Percentiles rank a stretch among this genome's conserved stretches.
phyloP scores from a whole-genome alignment of 225 moss, liverwort and hornwort species.

The Climacium dendroides region DNA sequence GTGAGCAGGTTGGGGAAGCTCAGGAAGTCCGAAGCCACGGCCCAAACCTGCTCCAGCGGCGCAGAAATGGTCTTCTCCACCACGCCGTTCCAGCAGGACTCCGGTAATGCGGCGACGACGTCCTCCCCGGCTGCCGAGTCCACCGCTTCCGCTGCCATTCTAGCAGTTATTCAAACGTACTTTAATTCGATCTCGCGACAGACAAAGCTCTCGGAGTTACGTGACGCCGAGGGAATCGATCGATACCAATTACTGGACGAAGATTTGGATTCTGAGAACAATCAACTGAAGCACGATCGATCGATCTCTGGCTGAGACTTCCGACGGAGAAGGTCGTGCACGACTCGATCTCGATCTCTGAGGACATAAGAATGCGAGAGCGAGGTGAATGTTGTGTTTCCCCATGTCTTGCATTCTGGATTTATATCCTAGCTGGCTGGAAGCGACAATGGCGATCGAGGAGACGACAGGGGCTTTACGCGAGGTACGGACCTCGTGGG shows the following conservation, averaged over 20 bases:
- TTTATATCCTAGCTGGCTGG: background rate
- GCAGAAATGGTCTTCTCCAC: constrained; percentile 40
- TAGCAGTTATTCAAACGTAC: background rate
- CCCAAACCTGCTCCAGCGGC: constrained; percentile 45
- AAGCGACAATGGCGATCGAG: background rate
- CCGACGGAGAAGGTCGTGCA: background rate
- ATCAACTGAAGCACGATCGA: background rate
- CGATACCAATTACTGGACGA: background rate
- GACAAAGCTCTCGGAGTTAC: background rate
- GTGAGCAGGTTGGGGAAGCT: constrained; percentile 37
- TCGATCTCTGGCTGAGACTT: background rate
- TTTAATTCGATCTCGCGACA: background rate
- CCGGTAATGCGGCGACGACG: background rate
- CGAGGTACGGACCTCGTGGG: background rate
- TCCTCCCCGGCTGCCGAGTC: background rate
- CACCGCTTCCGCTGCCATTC: background rate
- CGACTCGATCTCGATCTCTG: background rate
- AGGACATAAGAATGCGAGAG: background rate
- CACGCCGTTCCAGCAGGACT: constrained; percentile 22
- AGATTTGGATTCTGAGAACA: background rate
- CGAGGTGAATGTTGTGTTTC: background rate
- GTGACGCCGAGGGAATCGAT: background rate
- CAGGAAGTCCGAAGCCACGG: constrained; percentile 41
- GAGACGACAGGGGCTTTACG: background rate
- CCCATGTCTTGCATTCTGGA: background rate